Conservation (phyloP, 1,139 yeast genomes). For the Blastobotrys persicus region DNA sequence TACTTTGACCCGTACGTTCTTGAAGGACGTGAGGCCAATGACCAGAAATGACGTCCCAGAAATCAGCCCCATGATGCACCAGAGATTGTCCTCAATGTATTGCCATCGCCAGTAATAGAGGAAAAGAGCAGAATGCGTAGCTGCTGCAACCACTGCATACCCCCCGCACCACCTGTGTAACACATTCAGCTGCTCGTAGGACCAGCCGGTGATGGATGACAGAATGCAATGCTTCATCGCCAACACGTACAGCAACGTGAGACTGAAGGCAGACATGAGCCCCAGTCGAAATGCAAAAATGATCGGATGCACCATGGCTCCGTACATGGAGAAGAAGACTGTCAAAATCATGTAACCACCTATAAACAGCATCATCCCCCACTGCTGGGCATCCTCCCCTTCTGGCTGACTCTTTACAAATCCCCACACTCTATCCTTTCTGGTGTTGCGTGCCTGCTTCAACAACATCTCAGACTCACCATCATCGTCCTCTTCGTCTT, state of each 20-base stretch:
- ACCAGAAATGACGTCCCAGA: conserved; percentile 26
- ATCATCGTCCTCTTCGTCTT: neutral
- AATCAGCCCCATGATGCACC: conserved; percentile 37
- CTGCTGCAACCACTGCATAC: conserved; percentile 21
- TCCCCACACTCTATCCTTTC: conserved; percentile 1
- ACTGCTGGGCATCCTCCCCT: conserved; percentile 16
- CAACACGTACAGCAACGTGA: conserved; percentile 29
- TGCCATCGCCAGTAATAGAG: conserved; percentile 21
- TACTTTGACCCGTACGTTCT: conserved; percentile 17
- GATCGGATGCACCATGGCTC: conserved; percentile 16
- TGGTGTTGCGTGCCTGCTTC: neutral
- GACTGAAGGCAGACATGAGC: conserved; percentile 24
- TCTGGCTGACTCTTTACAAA: conserved; percentile 17
- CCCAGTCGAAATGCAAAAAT: conserved; percentile 28
- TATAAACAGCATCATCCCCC: conserved; percentile 14
- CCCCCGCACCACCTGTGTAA: conserved; percentile 27
- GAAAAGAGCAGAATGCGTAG: conserved; percentile 24
- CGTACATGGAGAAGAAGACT: conserved; percentile 16
- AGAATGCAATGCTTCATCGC: conserved; percentile 31
- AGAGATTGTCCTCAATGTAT: conserved; percentile 36
- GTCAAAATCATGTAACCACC: conserved; percentile 14
- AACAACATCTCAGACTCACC: neutral
- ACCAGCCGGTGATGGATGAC: conserved; percentile 29
- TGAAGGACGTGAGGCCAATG: conserved; percentile 26
- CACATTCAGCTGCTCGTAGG: conserved; percentile 31